Base-by-base conservation (phyloP, 2,329 filamentous ascomycete species). In the Cadophora gregata region DNA sequence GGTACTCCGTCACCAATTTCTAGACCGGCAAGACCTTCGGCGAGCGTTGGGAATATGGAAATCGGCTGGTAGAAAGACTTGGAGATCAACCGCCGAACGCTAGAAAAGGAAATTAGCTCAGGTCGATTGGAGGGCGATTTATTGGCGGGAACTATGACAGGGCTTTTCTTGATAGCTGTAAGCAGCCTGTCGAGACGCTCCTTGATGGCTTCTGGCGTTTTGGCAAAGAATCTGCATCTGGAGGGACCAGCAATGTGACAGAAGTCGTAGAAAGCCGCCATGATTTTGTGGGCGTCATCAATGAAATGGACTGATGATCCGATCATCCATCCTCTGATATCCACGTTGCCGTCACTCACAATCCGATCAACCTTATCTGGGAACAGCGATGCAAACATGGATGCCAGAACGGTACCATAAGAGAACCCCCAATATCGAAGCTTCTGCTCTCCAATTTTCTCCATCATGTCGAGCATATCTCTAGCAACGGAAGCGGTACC, bases 301-400 rank as follows among this genome's bases (percentile, higher is more conserved):
- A 76, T 64, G 64, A 84, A 85, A 69, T 82, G 82, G 70, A 79
- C 75, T 64, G 82, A 79, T 0, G 76, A 75, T 16, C 65, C 59
- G 51, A 50, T 59, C n/a, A 70, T 73, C 66, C 72, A 76, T 53
- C 76, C 73, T 6, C 66, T 62, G 14, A 67, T 64, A 56, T 76
- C 74, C 7, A 73, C 71, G 56, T 72, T 72, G 14, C 62, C 50
- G 25, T 53, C 50, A 7, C 50, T 53, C 6, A 53, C 50, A 19
- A 53, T 53, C 19, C 50, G 24, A 4, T 25, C 50, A 19, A 53
- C 24, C 25, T 16, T 53, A 6, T 53, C 50, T 1, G 50, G 50
- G 25, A 53, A 53, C 12, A 53, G 16, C 12, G 50, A 29, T 16
- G 21, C 25, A 14, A 53, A 53, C 50, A 53, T 53, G 5, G 50